These are phyloP conservation scores for Wickerhamiella occidentalis DNA, from an alignment of 805 yeast genomes.

Conservation along the genomic window DNA sequence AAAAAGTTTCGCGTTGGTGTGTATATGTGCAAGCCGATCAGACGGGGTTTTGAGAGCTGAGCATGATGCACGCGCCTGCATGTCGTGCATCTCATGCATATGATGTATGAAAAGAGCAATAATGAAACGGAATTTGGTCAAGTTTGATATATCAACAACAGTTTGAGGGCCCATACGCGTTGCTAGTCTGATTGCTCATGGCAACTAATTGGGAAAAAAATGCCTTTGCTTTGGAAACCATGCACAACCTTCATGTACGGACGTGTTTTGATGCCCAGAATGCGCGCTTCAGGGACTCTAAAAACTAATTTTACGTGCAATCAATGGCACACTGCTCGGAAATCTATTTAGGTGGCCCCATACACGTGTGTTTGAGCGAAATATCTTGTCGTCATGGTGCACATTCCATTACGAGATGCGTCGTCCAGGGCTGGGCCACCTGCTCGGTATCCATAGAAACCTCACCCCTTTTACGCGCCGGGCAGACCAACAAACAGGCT, in stretches of 20 bases:
- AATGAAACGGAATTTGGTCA: neutral
- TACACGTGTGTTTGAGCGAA: neutral
- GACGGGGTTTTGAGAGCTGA: neutral
- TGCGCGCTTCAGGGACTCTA: neutral
- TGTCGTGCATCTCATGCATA: neutral
- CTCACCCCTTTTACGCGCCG: neutral
- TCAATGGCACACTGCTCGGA: too few relatives aligned
- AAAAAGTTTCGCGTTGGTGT: constrained; percentile 10
- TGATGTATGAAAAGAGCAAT: neutral
- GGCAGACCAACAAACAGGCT: neutral
- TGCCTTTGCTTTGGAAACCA: neutral
- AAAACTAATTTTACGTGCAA: neutral
- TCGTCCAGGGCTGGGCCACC: neutral
- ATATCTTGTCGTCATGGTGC: neutral
- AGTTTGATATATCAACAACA: neutral
- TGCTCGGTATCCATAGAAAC: constrained; percentile 4
- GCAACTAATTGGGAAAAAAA: constrained; percentile 1
- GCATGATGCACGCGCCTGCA: constrained; percentile 4
- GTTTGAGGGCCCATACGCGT: neutral
- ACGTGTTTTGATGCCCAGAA: neutral
- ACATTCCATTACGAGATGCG: constrained; percentile 8
- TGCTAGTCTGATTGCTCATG: neutral
- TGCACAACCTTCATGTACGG: neutral
- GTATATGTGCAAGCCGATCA: neutral
- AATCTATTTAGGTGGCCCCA: neutral